Evolutionary conservation across 2,329 filamentous ascomycete species (phyloP), one percentile per base, ranked within the genome.

Genomic region (Pseudocercospora fijiensis): DNA sequence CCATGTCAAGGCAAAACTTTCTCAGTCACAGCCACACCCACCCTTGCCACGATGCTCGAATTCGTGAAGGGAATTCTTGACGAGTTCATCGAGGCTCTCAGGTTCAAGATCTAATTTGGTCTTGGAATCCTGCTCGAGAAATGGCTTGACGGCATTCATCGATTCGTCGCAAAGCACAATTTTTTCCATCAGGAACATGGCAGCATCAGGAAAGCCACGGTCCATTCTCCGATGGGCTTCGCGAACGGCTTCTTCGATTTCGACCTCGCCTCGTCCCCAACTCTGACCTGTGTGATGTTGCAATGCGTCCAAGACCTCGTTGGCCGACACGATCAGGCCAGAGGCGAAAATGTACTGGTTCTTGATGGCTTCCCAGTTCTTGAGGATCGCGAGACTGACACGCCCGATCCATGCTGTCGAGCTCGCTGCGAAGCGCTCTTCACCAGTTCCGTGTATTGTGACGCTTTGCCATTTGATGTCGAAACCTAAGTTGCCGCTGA

Each of bases 391-490:
- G 3, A 61, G 64, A 3, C 77, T 70, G 0, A 75, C 72, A 11
- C 65, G 60, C 2, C 76, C 75, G 1, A 75, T 70, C 70, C 73
- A 74, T 58, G 64, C 60, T 5, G 75, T 67, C 16, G 76, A 78
- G 16, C 74, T 75, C 1, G 71, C 76, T 13, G 77, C 72, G 61
- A 79, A 79, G 0, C 41, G 49, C 61, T 77, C 76, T 3, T 69
- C 68, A 8, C 76, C 77, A 1, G 66, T 70, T 6, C 77, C 77
- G 24, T 76, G 74, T 3, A 79, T 67, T 1, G 76, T 77, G 1
- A 74, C 76, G 60, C 75, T 78, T 24, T 78, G 74, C 77, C 77
- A 78, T 64, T 76, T 68, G 33, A 79, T 51, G 22, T 78, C 76
- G 51, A 79, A 73, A 11, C 77, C 76, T 41, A 78, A 67, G 28